A percentile compares a stretch with the other conserved stretches of the same genome.
These are phyloP conservation scores for Quercus tomentella DNA, from an alignment of 331 rosid species.

Conservation along the genomic window DNA sequence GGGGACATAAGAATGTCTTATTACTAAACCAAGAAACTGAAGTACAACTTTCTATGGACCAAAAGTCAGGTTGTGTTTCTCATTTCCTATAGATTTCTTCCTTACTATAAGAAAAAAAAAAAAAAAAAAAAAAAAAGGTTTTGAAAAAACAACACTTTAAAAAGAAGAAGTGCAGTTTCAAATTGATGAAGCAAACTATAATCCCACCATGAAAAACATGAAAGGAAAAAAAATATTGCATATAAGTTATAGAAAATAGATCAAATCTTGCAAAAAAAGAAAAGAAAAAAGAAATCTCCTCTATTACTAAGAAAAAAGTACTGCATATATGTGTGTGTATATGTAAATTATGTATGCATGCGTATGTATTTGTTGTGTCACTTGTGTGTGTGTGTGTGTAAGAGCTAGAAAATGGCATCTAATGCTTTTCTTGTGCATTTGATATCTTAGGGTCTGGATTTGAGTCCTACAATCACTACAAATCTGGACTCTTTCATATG, in stretches of 20 bases:
- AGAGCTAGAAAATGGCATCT: not conserved
- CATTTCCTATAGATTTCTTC: not conserved
- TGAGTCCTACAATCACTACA: not conserved
- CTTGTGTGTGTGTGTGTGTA: not conserved
- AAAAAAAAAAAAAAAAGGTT: too few relatives aligned
- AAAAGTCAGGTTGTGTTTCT: not conserved
- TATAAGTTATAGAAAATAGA: too few relatives aligned
- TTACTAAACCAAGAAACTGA: not conserved
- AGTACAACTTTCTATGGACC: not conserved
- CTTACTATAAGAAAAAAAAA: too few relatives aligned
- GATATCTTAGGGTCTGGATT: not conserved
- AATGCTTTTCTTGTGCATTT: not conserved
- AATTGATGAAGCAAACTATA: too few relatives aligned
- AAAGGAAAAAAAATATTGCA: too few relatives aligned
- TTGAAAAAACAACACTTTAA: too few relatives aligned
- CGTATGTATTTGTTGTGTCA: not conserved
- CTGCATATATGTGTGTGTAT: too few relatives aligned
- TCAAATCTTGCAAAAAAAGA: too few relatives aligned
- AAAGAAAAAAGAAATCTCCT: too few relatives aligned
- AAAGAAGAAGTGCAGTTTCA: too few relatives aligned
- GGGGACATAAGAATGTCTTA: not conserved
- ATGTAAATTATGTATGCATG: not conserved
- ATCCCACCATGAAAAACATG: too few relatives aligned
- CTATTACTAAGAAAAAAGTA: too few relatives aligned
- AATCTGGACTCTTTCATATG: slow-evolving; percentile 1